Evolutionary conservation across 106 monocot species (phyloP), one percentile per base, ranked within the genome.

Genomic region (Chionographis japonica): DNA sequence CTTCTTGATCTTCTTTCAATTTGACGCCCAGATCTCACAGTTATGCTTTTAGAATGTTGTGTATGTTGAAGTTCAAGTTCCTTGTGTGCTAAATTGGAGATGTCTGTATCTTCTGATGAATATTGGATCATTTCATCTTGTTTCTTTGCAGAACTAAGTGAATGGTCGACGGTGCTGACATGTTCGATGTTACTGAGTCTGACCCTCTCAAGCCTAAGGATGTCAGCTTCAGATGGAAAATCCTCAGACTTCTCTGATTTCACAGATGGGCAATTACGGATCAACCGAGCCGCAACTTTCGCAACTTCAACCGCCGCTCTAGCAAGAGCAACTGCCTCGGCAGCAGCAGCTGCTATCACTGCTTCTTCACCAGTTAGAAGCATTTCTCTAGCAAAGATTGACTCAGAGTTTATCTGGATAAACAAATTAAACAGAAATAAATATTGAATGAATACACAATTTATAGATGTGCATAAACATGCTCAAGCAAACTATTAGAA

Each of bases 231-330:
- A 53, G 74, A 61, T 52, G 65, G 35, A 83, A 68, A 73, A 56
- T 68, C 57, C 17, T 83, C 79, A 69, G 49, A 41, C 37, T 67
- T 81, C 4, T 64, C 69, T 2, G 52, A 58, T 72, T 75, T 76
- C 12, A 66, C 50, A 12, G 74, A 63, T 58, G 64, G 66, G 4
- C 50, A 72, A 52, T 52, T 74, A 63, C 70, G 56, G 12, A 70
- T 61, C 65, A 85, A 70, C 53, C 77, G 82, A 39, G 84, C 95
- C 36, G 92, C 89, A 79, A 85, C 89, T 89, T 83, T 85, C 6
- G 95, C 88, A 70, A 87, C 66, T 72, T 97, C 86, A 37, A 80
- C 73, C 55, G 95, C 95, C 67, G 82, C 92, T 84, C 85, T 84
- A 68, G 95, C 95, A 67, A 97, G 86, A n/a, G n/a, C n/a, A n/a